Base-by-base conservation (phyloP, 805 yeast genomes). In the Saturnispora kantuleensis region DNA sequence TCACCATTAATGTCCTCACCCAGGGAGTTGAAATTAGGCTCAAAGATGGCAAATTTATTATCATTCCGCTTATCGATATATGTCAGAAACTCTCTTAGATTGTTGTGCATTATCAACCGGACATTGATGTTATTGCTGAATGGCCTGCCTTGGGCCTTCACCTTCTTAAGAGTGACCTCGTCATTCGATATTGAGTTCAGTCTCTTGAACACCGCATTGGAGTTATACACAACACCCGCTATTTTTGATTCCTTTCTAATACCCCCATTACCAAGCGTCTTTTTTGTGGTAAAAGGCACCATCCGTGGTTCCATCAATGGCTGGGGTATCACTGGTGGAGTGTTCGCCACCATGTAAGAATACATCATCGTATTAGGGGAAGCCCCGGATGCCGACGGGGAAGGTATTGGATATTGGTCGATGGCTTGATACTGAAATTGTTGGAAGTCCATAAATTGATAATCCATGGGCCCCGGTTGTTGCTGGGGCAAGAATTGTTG, bases 91-190 rank as follows among this genome's bases (percentile, higher is more conserved):
- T 56, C 48, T 11, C 47, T 49, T 18, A 63, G 38, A 29, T 52
- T 46, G 5, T 50, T 48, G 47, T 65, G 67, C 16, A 59, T 34
- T 12, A 56, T 44, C 35, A 65, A 60, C 35, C 63, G 48, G 16
- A 62, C 58, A 10, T 53, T 50, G 2, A 65, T 41, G 15, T 50
- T 47, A 2, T 54, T 50, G 3, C 65, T 56, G 38, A 59, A 62
- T 9, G 69, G 69, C 44, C 69, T 52, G n/a, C 69, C 69, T 43
- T 64, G 67, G 1, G 63, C 52, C 43, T 61, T 50, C 21, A 39
- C 45, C 7, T 41, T 39, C 8, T 39, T 42, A 17, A 36, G 32
- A 5, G 39, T 37, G 10, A 36, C 10, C 21, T 47, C 50, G 16
- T 40, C 8, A 21, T 21, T 21, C 8, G 26, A 21, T 21, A 21